These are phyloP conservation scores for Mucuna pruriens DNA, from an alignment of 306 rosid genomes.

Conservation along the genomic window DNA sequence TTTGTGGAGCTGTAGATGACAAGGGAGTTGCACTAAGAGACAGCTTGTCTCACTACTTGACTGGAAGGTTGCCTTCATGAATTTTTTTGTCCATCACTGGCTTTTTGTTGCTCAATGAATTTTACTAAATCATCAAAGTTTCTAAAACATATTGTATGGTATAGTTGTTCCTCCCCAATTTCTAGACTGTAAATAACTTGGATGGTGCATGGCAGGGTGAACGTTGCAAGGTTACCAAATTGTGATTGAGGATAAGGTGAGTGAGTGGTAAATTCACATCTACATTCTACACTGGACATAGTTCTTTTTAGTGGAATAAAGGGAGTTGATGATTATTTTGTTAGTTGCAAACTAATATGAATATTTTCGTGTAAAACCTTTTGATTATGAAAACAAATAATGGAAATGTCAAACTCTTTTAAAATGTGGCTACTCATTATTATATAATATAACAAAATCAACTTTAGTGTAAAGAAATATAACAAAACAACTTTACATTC, in stretches of 20 bases:
- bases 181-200: slow-evolving; percentile 34
- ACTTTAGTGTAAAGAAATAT: background rate
- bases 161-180: slow-evolving; percentile 26
- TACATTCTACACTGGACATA: background rate
- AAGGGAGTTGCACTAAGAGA: slow-evolving; percentile 75
- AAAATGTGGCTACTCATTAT: background rate
- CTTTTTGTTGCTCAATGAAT: slow-evolving; percentile 37
- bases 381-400: background rate
- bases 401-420: background rate
- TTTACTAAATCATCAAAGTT: slow-evolving; percentile 16
- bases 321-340: background rate
- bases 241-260: slow-evolving; percentile 11
- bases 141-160: slow-evolving; percentile 10
- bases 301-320: slow-evolving; percentile 11
- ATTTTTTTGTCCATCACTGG: slow-evolving; percentile 9
- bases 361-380: background rate
- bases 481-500: background rate
- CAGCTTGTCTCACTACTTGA: slow-evolving; percentile 58
- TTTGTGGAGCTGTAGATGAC: slow-evolving; percentile 62
- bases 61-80: slow-evolving; percentile 55
- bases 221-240: slow-evolving; percentile 22
- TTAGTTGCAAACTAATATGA: background rate
- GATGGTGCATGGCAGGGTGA: slow-evolving; percentile 30
- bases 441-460: background rate
- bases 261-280: slow-evolving; percentile 22